These are phyloP conservation scores for Colletotrichum sp. DNA, from an alignment of 2,329 filamentous ascomycete genomes.

Conservation along the genomic window DNA sequence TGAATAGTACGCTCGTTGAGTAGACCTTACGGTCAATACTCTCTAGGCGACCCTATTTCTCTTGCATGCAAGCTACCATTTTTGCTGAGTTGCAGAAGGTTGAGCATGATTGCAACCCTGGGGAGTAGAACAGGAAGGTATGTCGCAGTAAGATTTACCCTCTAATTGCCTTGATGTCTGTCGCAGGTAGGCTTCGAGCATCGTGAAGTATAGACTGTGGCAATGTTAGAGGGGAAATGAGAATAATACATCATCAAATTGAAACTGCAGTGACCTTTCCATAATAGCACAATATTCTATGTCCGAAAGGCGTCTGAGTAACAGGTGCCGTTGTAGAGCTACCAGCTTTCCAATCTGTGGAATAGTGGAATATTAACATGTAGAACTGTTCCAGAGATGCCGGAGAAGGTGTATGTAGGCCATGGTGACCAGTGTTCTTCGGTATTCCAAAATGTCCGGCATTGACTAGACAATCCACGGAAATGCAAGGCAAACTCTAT, in stretches of 20 bases:
- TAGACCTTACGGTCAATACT: background rate
- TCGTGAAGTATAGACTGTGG: background rate
- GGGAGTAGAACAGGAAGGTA: too few species aligned
- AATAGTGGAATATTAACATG: too few species aligned
- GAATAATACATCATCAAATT: background rate
- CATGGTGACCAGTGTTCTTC: background rate
- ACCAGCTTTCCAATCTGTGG: too few species aligned
- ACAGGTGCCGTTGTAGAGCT: too few species aligned
- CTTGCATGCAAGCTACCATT: accelerated
- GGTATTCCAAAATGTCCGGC: background rate
- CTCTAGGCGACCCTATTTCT: background rate
- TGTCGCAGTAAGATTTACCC: too few species aligned
- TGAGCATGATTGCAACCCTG: too few species aligned
- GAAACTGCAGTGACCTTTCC: too few species aligned
- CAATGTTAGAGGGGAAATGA: background rate
- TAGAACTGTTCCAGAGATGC: too few species aligned
- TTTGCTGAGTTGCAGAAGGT: background rate
- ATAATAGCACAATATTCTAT: too few species aligned
- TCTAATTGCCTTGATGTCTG: background rate
- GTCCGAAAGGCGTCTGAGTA: too few species aligned
- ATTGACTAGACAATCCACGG: background rate
- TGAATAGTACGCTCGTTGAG: background rate
- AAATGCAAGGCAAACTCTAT: too few species aligned
- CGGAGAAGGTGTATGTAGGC: background rate
- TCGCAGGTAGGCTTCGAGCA: background rate